Evolutionary conservation across 1,284 basidiomycete species (phyloP).

Genomic region (Leccinum proliferum): DNA sequence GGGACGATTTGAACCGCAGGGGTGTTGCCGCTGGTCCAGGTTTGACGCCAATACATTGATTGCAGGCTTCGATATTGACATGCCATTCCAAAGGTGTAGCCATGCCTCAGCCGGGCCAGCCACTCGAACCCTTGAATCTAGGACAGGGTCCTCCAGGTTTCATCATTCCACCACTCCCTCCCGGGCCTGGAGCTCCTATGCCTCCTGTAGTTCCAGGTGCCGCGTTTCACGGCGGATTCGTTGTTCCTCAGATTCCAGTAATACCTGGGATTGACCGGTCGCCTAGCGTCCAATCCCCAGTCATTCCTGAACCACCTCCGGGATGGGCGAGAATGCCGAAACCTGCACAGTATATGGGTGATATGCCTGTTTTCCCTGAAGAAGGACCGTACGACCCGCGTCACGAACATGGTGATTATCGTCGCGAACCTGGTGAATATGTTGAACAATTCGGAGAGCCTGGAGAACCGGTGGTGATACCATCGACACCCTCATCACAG

Average conservation of each 20-base stretch:
- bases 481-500: slow-evolving; percentile 15
- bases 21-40: slow-evolving; percentile 20
- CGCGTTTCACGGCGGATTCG: slow-evolving; percentile 26
- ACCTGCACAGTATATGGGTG: slow-evolving; percentile 10
- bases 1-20: slow-evolving; percentile 41
- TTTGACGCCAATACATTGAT: slow-evolving; percentile 6
- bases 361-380: slow-evolving; percentile 17
- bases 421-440: neutral
- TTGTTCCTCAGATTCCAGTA: slow-evolving; percentile 20
- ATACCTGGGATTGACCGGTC: slow-evolving; percentile 21
- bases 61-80: slow-evolving; percentile 6
- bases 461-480: slow-evolving; percentile 23
- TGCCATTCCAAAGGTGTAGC: slow-evolving; percentile 14
- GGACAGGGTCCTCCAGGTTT: slow-evolving; percentile 14
- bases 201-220: slow-evolving; percentile 17
- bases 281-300: slow-evolving; percentile 12
- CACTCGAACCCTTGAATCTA: neutral
- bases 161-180: slow-evolving; percentile 24
- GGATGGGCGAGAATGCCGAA: slow-evolving; percentile 27
- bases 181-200: slow-evolving; percentile 9
- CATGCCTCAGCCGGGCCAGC: slow-evolving; percentile 21
- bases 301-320: slow-evolving; percentile 21
- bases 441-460: slow-evolving; percentile 1
- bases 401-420: slow-evolving; percentile 1
- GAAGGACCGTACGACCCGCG: slow-evolving; percentile 12